phyloP scores from a whole-genome alignment of 2,329 filamentous ascomycete genomes.

The Stagonosporopsis cucurbitacearum region DNA sequence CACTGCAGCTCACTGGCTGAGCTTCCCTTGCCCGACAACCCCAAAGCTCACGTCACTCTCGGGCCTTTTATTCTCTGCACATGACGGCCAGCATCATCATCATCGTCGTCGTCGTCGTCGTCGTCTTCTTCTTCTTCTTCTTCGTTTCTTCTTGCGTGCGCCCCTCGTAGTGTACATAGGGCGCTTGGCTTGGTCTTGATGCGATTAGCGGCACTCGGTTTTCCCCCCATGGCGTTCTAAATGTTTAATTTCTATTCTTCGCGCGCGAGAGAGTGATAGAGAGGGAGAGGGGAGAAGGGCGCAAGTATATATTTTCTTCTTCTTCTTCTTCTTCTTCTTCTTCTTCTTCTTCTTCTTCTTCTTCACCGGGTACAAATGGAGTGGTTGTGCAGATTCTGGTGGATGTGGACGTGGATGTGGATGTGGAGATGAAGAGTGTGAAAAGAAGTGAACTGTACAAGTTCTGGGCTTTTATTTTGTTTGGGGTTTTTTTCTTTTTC shows the following conservation, averaged over 20 bases:
- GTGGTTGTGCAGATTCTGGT: too few species aligned
- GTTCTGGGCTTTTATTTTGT: too few species aligned
- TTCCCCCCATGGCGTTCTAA: slow-evolving; percentile 12
- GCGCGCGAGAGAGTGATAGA: too few species aligned
- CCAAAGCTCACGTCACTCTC: slow-evolving; percentile 31
- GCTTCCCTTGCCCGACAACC: slow-evolving; percentile 25
- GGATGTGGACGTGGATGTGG: too few species aligned
- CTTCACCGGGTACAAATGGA: too few species aligned
- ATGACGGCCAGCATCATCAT: slow-evolving; percentile 13
- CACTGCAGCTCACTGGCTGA: slow-evolving; percentile 42
- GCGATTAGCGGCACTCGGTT: slow-evolving; percentile 16
- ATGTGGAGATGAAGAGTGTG: too few species aligned
- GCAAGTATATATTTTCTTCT: neutral
- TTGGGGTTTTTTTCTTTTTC: too few species aligned
- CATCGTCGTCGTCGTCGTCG: neutral
- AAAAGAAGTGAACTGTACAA: too few species aligned
- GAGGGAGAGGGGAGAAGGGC: neutral
- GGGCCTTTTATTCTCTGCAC: slow-evolving; percentile 17
- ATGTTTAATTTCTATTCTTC: slow-evolving; percentile 22
- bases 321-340: too few species aligned
- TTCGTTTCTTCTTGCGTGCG: slow-evolving; percentile 6
- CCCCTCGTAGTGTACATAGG: slow-evolving; percentile 20
- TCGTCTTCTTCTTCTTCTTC: neutral
- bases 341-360: too few species aligned
- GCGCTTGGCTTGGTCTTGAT: too few species aligned